A percentile compares a stretch with the other conserved stretches of the same genome.
Conservation (phyloP, 768 basidiomycete genomes). For the Phaeotremella fagi region DNA sequence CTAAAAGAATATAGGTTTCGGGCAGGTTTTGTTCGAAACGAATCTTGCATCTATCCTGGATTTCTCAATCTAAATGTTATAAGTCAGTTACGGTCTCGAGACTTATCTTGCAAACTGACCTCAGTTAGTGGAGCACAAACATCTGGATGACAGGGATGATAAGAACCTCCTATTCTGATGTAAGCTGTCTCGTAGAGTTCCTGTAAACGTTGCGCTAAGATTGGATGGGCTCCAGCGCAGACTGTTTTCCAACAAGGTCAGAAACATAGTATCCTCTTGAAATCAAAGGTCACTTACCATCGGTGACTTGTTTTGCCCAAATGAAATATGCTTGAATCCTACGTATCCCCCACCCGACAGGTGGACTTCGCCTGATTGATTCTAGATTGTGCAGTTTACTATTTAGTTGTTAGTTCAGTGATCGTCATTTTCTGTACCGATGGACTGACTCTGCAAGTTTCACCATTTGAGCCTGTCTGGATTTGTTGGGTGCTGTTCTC, state of each 20-base stretch:
- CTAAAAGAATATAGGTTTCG: slow-evolving; percentile 34
- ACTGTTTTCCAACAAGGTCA: slow-evolving; percentile 12
- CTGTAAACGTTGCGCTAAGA: slow-evolving; percentile 24
- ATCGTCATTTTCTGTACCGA: neutral
- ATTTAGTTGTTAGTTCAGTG: neutral
- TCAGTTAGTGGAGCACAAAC: slow-evolving; percentile 36
- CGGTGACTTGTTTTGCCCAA: slow-evolving; percentile 43
- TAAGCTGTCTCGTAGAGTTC: slow-evolving; percentile 41
- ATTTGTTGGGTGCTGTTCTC: slow-evolving; percentile 36
- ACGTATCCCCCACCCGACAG: slow-evolving; percentile 43
- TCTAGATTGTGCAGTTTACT: slow-evolving; percentile 47
- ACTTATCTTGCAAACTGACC: slow-evolving; percentile 24
- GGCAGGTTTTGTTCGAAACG: slow-evolving; percentile 22
- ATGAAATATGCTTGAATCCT: slow-evolving; percentile 46
- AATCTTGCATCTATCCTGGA: slow-evolving; percentile 27
- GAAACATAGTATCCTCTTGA: neutral
- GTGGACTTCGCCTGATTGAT: slow-evolving; percentile 40
- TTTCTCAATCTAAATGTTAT: slow-evolving; percentile 29
- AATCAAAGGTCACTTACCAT: slow-evolving; percentile 14
- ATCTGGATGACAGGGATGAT: slow-evolving; percentile 41
- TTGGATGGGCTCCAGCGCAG: slow-evolving; percentile 34
- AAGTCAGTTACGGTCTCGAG: neutral
- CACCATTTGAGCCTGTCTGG: slow-evolving; percentile 43
- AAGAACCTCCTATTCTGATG: slow-evolving; percentile 30
- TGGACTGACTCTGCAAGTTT: slow-evolving; percentile 44